Evolutionary conservation across 768 basidiomycete genomes (phyloP).

Genomic region (Lentinula edodes): DNA sequence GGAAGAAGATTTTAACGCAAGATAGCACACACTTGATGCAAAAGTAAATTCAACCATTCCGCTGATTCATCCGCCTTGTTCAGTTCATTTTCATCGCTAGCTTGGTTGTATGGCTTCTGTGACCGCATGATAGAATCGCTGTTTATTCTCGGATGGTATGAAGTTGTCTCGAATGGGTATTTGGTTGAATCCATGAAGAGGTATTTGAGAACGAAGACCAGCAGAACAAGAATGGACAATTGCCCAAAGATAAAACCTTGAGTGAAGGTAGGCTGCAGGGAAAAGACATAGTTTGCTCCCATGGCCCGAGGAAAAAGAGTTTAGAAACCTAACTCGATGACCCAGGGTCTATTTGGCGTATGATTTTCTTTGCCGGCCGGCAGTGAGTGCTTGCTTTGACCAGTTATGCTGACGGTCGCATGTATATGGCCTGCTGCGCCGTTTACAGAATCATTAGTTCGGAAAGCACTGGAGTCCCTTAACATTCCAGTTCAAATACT

Average conservation of each 20-base stretch:
- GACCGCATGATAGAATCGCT: conserved; percentile 38
- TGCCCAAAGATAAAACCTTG: conserved; percentile 94
- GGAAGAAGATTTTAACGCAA: neutral
- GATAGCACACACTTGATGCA: conserved; percentile 55
- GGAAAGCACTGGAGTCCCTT: conserved; percentile 29
- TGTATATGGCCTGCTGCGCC: conserved; percentile 45
- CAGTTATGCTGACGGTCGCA: neutral
- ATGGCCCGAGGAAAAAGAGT: conserved; percentile 17
- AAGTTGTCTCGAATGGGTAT: conserved; percentile 46
- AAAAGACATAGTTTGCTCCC: conserved; percentile 59
- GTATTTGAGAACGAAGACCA: conserved; percentile 84
- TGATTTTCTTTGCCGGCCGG: neutral
- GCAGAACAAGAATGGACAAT: conserved; percentile 74
- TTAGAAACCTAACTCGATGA: neutral
- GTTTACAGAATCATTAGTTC: conserved; percentile 39
- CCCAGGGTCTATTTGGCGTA: conserved; percentile 3
- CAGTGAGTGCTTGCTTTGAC: neutral
- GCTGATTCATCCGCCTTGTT: conserved; percentile 55
- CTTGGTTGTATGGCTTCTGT: conserved; percentile 19
- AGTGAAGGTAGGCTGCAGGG: conserved; percentile 86
- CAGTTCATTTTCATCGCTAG: conserved; percentile 16
- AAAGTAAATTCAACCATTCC: conserved; percentile 87
- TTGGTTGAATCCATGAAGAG: conserved; percentile 84
- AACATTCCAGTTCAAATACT: conserved; percentile 16
- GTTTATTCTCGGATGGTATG: conserved; percentile 57